Conservation (phyloP, 441 rosid genomes). For the Jatropha multifida region DNA sequence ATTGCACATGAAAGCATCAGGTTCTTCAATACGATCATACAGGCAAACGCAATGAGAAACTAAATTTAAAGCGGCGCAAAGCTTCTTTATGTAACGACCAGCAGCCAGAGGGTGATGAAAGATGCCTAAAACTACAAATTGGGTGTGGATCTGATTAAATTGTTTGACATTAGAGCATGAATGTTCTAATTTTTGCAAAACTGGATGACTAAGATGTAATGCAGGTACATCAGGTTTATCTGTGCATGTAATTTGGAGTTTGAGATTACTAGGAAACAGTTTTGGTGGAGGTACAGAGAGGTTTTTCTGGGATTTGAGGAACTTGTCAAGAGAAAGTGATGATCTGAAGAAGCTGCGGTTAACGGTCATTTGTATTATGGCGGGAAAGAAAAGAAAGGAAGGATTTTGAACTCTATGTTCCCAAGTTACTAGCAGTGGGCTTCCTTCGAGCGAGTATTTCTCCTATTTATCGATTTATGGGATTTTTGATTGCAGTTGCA, state of each 20-base stretch:
- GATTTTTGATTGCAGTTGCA: no score
- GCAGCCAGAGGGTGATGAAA: constrained; percentile 44
- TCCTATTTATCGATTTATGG: no score
- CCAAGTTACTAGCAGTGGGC: no score
- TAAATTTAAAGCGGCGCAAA: constrained; percentile 36
- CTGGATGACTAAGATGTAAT: constrained; percentile 32
- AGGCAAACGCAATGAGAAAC: constrained; percentile 40
- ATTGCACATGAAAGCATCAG: constrained; percentile 65
- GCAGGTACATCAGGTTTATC: neutral
- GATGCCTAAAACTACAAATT: constrained; percentile 43
- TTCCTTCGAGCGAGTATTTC: no score
- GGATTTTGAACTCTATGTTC: no score
- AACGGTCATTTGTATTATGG: neutral
- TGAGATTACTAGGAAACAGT: constrained; percentile 44
- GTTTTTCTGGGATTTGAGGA: constrained; percentile 43
- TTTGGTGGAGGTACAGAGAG: constrained; percentile 48
- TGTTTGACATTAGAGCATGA: constrained; percentile 37
- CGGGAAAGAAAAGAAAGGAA: no score
- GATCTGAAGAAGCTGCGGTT: constrained; percentile 15
- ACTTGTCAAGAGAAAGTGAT: constrained; percentile 35
- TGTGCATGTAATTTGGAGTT: constrained; percentile 9
- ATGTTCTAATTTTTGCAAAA: constrained; percentile 39
- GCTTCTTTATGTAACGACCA: constrained; percentile 42
- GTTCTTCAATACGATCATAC: constrained; percentile 40
- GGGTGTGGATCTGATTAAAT: constrained; percentile 52